Evolutionary conservation across 2,329 filamentous ascomycete species (phyloP).

Genomic region (Colletotrichum sansevieriae): DNA sequence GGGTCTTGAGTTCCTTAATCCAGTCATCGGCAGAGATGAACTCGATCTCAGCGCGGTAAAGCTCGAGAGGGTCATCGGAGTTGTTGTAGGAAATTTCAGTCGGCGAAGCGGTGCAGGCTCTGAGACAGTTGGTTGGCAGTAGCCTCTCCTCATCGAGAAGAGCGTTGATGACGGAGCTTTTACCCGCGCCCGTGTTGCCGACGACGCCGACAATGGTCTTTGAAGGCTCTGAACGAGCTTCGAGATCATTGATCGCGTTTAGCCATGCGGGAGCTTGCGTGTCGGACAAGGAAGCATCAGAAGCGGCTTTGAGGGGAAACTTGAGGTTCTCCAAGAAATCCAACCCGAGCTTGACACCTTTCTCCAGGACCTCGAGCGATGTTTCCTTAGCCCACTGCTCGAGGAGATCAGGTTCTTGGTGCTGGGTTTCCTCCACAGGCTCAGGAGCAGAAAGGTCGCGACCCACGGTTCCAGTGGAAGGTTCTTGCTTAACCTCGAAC

Average conservation of each 20-base stretch:
- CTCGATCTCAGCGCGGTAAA: conserved; percentile 68
- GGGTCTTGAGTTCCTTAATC: conserved; percentile 62
- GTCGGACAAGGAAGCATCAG: neutral
- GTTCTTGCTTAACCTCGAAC: neutral
- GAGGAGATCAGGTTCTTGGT: conserved; percentile 1
- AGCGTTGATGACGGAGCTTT: conserved; percentile 74
- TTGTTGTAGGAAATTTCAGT: conserved; percentile 72
- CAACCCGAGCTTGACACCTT: conserved; percentile 20
- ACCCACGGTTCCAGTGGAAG: neutral
- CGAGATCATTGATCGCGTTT: conserved; percentile 22
- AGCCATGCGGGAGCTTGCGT: conserved; percentile 26
- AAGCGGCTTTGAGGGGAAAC: conserved; percentile 3
- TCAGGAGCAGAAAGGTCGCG: neutral
- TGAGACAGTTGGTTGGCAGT: conserved; percentile 62
- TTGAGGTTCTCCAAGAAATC: conserved; percentile 32
- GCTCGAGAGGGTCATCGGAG: conserved; percentile 51
- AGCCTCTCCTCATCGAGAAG: conserved; percentile 71
- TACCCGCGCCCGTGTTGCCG: conserved; percentile 73
- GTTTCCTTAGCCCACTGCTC: conserved; percentile 24
- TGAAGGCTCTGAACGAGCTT: conserved; percentile 50
- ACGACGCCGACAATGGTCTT: conserved; percentile 67
- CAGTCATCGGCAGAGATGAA: conserved; percentile 69
- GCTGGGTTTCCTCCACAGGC: neutral
- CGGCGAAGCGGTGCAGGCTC: conserved; percentile 72
- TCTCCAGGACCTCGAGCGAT: conserved; percentile 27